Evolutionary conservation across 768 basidiomycete species (phyloP).

Genomic region (Lactarius psammicola): DNA sequence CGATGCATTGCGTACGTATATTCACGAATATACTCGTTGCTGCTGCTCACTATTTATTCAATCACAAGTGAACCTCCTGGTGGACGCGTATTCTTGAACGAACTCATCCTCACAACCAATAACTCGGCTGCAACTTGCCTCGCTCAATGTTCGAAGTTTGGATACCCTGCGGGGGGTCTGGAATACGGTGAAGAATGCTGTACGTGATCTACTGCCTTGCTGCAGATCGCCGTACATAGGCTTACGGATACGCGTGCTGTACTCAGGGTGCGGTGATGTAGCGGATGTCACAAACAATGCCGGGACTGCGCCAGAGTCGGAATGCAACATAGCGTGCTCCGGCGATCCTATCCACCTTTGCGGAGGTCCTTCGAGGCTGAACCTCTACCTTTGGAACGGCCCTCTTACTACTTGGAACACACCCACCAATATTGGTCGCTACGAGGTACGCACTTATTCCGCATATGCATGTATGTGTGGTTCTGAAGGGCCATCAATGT

Average conservation of each 20-base stretch:
- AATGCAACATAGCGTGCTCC: conserved; percentile 55
- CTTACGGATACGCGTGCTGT: conserved; percentile 7
- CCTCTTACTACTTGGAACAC: conserved; percentile 59
- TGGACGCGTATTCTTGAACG: conserved; percentile 56
- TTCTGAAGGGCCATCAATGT: neutral
- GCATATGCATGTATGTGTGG: neutral
- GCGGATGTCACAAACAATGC: conserved; percentile 46
- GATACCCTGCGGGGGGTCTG: conserved; percentile 67
- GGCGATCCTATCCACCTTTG: conserved; percentile 71
- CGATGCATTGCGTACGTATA: conserved; percentile 61
- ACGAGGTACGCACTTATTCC: conserved; percentile 52
- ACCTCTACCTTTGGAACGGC: conserved; percentile 37
- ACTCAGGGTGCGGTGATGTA: conserved; percentile 67
- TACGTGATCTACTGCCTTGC: conserved; percentile 38
- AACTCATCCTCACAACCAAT: conserved; percentile 57
- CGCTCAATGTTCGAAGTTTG: conserved; percentile 65
- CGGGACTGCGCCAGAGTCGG: conserved; percentile 37
- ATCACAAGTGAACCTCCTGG: conserved; percentile 46
- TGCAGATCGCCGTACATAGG: neutral
- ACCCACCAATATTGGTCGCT: conserved; percentile 62
- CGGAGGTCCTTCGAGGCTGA: conserved; percentile 55
- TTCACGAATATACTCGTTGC: neutral
- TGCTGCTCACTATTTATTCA: neutral
- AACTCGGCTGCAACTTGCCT: conserved; percentile 66
- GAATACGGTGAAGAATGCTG: conserved; percentile 76